These are phyloP conservation scores for Pyrus betulifolia DNA, from an alignment of 306 rosid species.

Conservation along the genomic window DNA sequence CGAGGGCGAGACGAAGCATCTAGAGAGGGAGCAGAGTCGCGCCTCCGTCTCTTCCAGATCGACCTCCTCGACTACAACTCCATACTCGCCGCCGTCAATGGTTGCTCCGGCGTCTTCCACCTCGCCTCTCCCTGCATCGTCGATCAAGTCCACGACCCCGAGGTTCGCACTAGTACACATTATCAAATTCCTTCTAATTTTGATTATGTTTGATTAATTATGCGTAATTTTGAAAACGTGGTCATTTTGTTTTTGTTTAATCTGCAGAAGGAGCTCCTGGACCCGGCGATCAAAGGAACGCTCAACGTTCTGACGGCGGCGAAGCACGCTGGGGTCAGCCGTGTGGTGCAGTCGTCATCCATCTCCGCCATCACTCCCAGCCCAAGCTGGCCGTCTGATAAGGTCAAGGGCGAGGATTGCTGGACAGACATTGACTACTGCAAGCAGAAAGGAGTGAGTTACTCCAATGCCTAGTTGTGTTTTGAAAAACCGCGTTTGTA, in stretches of 20 bases:
- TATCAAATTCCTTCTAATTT: not conserved
- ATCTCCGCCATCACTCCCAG: no score
- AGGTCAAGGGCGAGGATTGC: no score
- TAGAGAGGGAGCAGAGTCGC: not conserved
- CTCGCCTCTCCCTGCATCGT: conserved; percentile 80
- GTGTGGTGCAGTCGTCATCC: conserved; percentile 88
- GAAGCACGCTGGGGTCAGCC: conserved; percentile 65
- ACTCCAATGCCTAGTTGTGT: no score
- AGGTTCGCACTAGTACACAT: conserved; percentile 24
- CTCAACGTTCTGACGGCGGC: conserved; percentile 66
- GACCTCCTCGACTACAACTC: conserved; percentile 63
- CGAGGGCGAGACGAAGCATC: conserved; percentile 70
- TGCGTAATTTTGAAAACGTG: not conserved
- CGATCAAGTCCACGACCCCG: conserved; percentile 58
- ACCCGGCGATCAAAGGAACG: conserved; percentile 87
- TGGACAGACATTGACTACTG: no score
- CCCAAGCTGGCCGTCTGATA: no score
- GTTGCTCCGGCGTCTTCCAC: conserved; percentile 83
- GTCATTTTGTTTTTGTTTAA: not conserved
- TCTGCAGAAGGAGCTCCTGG: conserved; percentile 44
- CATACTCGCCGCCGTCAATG: conserved; percentile 44
- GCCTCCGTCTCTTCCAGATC: conserved; percentile 49
- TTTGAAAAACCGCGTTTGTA: no score
- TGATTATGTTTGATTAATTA: not conserved
- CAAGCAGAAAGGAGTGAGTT: no score